phyloP scores from a whole-genome alignment of 2,329 filamentous ascomycete species.

The Cryphonectria nitschkei region DNA sequence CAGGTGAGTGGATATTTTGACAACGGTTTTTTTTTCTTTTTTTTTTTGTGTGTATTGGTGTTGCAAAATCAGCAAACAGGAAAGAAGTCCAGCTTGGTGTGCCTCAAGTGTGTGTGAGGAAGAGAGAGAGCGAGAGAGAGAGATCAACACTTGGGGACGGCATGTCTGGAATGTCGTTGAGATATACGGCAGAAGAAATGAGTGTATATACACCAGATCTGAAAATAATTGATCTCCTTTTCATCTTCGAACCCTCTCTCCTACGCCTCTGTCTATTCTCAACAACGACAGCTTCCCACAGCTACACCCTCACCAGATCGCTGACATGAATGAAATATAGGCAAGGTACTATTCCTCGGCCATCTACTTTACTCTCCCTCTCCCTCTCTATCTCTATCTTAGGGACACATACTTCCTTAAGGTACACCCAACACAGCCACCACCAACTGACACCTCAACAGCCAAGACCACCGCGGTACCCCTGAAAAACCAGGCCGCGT shows the following conservation, averaged over 20 bases:
- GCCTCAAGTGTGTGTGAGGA: no score
- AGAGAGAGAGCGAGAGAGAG: no score
- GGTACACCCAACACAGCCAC: neutral
- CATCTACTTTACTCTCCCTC: neutral
- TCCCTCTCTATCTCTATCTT: neutral
- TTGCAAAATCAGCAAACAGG: neutral
- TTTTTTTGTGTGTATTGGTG: conserved; percentile 22
- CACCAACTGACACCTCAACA: conserved; percentile 41
- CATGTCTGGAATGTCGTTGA: neutral
- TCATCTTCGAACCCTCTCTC: neutral
- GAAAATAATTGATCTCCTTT: neutral
- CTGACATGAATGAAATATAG: conserved; percentile 32
- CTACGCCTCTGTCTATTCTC: neutral
- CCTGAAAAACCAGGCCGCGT: conserved; percentile 86
- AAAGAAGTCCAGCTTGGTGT: neutral
- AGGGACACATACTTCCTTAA: no score
- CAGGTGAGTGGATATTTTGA: conserved; percentile 67
- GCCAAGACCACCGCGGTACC: conserved; percentile 93
- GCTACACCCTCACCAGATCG: neutral
- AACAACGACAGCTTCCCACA: neutral
- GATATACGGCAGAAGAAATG: neutral
- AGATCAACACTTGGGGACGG: neutral
- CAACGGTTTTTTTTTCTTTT: conserved; percentile 10
- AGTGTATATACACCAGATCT: conserved; percentile 3
- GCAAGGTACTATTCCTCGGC: conserved; percentile 34